Evolutionary conservation across 805 yeast species (phyloP), one percentile per base, ranked within the genome.

Genomic region (Lipomyces japonicus): DNA sequence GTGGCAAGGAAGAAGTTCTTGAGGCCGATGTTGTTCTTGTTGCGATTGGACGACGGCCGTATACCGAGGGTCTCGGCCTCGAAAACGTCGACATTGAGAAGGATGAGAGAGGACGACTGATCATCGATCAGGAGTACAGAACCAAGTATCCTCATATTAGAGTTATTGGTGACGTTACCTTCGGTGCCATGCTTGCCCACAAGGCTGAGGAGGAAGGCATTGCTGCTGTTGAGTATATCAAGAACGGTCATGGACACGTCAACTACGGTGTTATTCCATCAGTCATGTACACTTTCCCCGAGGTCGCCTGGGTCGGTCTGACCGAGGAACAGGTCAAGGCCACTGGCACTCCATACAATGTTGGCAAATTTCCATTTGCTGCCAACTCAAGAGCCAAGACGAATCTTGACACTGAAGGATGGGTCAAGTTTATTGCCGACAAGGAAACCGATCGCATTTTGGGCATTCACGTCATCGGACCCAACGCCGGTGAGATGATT

Each of bases 341-440:
- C 72, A 76, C 85, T 57, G 97, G 91, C 74, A 86, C 90, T 50
- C 77, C 84, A 63, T 93, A 85, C 80, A 90, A 84, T 72, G 79
- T 86, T 55, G 99, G 99, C 68, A 93, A 93, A 75, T 93, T 91
- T 89, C 96, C 97, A 70, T 93, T 93, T 77, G 78, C 88, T 65
- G 99, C 99, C 64, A 93, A 93, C 81, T 93, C 98, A 46, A 88
- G 99, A 78, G 99, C 99, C 56, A 93, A 93, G 82, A 90, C 98
- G 62, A 93, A 91, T 79, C 72, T 79, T 68, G 98, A 93, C 72
- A 84, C 97, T 52, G 98, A 91, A 72, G 98, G 98, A 12, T 93
- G 98, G 98, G 93, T 93, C 66, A 93, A 93, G 78, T 81, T 93
- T 68, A 70, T 93, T 60, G 90, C 95, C 56, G 99, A 93, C 72